Evolutionary conservation across 1,139 yeast genomes (phyloP).

Genomic region (Diutina rugosa): DNA sequence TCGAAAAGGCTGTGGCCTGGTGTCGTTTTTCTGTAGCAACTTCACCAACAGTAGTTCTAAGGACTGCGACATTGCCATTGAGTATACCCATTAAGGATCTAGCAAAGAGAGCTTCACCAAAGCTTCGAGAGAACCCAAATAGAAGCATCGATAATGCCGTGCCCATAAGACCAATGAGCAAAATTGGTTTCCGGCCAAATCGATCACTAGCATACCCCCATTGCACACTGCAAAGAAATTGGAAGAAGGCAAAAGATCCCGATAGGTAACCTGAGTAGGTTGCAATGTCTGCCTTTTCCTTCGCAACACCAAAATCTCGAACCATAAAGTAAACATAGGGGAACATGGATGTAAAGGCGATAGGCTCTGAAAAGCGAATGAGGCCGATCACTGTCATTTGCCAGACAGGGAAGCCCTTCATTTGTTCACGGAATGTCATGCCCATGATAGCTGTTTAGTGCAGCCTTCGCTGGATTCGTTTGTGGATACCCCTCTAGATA

Average conservation of each 20-base stretch:
- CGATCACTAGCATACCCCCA: conserved; percentile 9
- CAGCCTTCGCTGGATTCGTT: neutral
- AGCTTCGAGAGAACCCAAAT: conserved; percentile 7
- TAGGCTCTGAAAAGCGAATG: conserved; percentile 9
- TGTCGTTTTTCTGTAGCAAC: conserved; percentile 7
- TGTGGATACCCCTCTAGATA: neutral
- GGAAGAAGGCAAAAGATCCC: conserved; percentile 8
- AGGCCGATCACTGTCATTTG: conserved; percentile 7
- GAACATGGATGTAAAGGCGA: conserved; percentile 9
- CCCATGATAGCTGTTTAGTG: neutral
- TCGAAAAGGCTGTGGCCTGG: conserved; percentile 8
- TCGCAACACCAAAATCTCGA: conserved; percentile 7
- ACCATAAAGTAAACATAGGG: conserved; percentile 10
- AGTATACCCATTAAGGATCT: conserved; percentile 7
- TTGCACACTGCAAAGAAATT: conserved; percentile 8
- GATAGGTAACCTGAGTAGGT: conserved; percentile 8
- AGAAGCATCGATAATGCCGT: conserved; percentile 5
- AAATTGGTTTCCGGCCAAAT: conserved; percentile 7
- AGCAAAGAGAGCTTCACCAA: conserved; percentile 7
- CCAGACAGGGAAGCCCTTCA: conserved; percentile 8
- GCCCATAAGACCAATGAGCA: conserved; percentile 7
- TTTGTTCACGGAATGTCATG: conserved; percentile 4
- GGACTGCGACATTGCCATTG: conserved; percentile 8
- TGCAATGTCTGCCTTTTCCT: conserved; percentile 7
- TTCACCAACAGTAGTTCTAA: conserved; percentile 9